These are phyloP conservation scores for Beauveria sp. DNA, from an alignment of 2,329 filamentous ascomycete species.

Conservation along the genomic window DNA sequence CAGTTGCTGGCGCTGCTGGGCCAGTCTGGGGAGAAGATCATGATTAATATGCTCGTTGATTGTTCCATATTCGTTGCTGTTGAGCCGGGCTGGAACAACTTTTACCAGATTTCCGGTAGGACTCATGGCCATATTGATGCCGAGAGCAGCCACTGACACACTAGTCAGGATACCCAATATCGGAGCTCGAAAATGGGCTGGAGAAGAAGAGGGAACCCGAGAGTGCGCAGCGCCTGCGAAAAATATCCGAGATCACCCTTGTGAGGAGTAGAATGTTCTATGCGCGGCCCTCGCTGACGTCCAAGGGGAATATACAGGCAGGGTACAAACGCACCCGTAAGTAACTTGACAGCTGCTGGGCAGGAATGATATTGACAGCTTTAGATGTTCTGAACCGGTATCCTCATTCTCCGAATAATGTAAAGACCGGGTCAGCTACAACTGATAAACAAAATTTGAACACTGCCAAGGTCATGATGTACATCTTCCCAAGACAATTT, in stretches of 20 bases:
- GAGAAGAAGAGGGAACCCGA: background rate
- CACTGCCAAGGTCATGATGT: constrained; percentile 72
- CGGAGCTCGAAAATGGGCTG: constrained; percentile 31
- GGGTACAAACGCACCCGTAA: constrained; percentile 77
- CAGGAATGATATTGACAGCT: constrained; percentile 14
- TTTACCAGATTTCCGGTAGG: constrained; percentile 72
- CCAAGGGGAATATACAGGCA: constrained; percentile 58
- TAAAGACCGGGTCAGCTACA: background rate
- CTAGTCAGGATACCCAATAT: constrained; percentile 40
- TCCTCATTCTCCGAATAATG: constrained; percentile 18
- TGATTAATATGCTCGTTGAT: constrained; percentile 69
- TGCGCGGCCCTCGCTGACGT: constrained; percentile 63
- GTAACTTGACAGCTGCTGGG: constrained; percentile 22
- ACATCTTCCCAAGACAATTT: constrained; percentile 90
- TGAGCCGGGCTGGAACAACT: constrained; percentile 53
- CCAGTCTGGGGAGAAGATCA: constrained; percentile 64
- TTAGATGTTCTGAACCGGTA: constrained; percentile 76
- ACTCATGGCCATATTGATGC: background rate
- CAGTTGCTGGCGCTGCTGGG: constrained; percentile 68
- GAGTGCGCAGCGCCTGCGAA: constrained; percentile 2
- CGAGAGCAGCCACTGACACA: background rate
- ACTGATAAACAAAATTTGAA: constrained; percentile 30
- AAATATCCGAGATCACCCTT: constrained; percentile 59
- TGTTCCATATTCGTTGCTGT: constrained; percentile 68
- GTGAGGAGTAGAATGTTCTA: constrained; percentile 83